Base-by-base conservation (phyloP, 495 filamentous ascomycete species). In the Daldinia grandis region DNA sequence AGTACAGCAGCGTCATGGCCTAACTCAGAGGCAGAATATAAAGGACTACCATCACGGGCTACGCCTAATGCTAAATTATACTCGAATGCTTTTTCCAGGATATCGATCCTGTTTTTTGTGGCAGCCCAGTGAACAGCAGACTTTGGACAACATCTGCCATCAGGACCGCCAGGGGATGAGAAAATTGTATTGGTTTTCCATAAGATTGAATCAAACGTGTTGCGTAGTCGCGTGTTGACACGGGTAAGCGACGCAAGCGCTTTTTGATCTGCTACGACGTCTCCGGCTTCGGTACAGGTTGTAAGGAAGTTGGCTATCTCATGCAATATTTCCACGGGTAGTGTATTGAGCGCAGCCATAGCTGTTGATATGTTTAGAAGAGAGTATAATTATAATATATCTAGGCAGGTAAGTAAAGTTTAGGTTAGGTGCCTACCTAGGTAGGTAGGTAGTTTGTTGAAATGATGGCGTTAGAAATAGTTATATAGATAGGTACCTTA, bases 81-180 rank as follows among this genome's bases (percentile, higher is more conserved):
- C 31, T 49, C 19, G 38, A 31, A n/a, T 30, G 68, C 62, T 44
- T 62, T 71, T 19, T 66, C 62, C 21, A 71, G 42, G 5, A 71
- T 44, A 54, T 71, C 68, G 44, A 62, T 44, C 35, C 51, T 71
- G 25, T 66, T 37, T 9, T n/a, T n/a, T 10, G 0, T 1, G 33
- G 57, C 40, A 27, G 57, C 68, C 62, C 62, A 66, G 25, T 0
- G 4, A 37, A 62, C 27, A 58, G 62, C 44, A 30, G 42, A 51
- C 25, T 1, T 58, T 9, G 33, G n/a, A 15, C 28, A 17, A 17
- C 4, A 5, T 25, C 5, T 30, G 4, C 15, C 25, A 4, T 28
- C 15, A n/a, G 12, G 35, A 12, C 15, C 37, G 1, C 5, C 14
- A 7, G 12, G 44, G 27, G 10, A 0, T 42, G 21, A 28, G 21